Conservation (phyloP, 2,329 filamentous ascomycete genomes). For the Aspergillus phoenicis region DNA sequence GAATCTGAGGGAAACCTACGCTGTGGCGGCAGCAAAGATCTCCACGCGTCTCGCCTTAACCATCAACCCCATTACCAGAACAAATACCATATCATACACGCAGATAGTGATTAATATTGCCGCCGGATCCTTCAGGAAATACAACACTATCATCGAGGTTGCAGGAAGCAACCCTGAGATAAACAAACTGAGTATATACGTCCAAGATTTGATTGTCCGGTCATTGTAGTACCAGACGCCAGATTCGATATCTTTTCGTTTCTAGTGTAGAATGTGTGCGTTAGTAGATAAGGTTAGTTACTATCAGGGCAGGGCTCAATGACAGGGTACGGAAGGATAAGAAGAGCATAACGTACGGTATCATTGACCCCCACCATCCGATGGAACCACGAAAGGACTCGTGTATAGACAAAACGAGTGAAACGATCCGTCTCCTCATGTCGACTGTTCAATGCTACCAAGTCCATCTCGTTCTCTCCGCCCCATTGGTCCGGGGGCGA, state of each 20-base stretch:
- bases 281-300: no score
- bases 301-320: not conserved
- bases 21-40: conserved; percentile 3
- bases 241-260: not conserved
- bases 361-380: not conserved
- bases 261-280: not conserved
- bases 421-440: not conserved
- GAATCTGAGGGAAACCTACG: not conserved
- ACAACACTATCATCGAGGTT: not conserved
- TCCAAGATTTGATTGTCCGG: not conserved
- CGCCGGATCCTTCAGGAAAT: not conserved
- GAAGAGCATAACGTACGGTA: not conserved
- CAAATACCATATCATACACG: conserved; percentile 5
- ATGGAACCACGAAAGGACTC: not conserved
- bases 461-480: not conserved
- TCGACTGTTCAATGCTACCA: not conserved
- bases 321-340: not conserved
- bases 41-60: conserved; percentile 5
- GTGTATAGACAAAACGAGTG: not conserved
- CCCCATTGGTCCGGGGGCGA: not conserved
- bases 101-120: conserved; percentile 2
- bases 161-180: conserved; percentile 2
- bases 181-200: not conserved
- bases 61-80: conserved; percentile 3
- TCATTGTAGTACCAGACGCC: not conserved